These are phyloP conservation scores for Coemansia sp. DNA, from an alignment of 192 early-diverging fungal genomes.

Conservation along the genomic window DNA sequence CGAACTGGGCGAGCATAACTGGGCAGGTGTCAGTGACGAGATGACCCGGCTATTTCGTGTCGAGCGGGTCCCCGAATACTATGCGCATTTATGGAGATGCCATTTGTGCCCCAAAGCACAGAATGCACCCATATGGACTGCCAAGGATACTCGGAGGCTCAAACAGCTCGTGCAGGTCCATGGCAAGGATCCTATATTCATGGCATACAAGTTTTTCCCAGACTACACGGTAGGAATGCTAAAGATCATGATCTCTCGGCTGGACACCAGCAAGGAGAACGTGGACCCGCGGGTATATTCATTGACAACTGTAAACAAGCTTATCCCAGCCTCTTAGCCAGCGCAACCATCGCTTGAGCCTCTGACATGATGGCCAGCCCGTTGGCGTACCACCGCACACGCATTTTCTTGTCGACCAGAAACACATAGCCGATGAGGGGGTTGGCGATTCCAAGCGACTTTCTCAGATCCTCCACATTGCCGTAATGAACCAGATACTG, in stretches of 20 bases:
- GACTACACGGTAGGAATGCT: conserved; percentile 27
- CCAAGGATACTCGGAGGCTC: conserved; percentile 6
- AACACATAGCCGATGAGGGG: conserved; percentile 52
- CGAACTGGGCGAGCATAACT: conserved; percentile 25
- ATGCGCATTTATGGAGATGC: conserved; percentile 9
- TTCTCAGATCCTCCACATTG: conserved; percentile 38
- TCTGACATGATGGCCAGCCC: conserved; percentile 41
- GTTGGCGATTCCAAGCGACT: conserved; percentile 49
- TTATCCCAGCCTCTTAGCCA: conserved; percentile 21
- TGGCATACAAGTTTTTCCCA: conserved; percentile 44
- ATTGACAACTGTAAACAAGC: background rate
- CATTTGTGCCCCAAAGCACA: conserved; percentile 21
- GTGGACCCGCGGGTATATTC: conserved; percentile 13
- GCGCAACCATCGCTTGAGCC: conserved; percentile 28
- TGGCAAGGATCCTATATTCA: conserved; percentile 35
- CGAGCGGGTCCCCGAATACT: background rate
- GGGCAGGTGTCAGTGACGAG: conserved; percentile 18
- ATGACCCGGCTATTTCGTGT: conserved; percentile 12
- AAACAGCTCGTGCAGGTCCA: conserved; percentile 9
- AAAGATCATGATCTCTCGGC: conserved; percentile 1
- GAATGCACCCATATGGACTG: conserved; percentile 26
- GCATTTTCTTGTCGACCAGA: conserved; percentile 37
- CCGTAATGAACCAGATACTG: conserved; percentile 47
- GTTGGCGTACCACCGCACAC: conserved; percentile 55
- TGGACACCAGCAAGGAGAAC: conserved; percentile 9